These are phyloP conservation scores for Datura wrightii DNA, from an alignment of 257 asterid species.

Conservation along the genomic window DNA sequence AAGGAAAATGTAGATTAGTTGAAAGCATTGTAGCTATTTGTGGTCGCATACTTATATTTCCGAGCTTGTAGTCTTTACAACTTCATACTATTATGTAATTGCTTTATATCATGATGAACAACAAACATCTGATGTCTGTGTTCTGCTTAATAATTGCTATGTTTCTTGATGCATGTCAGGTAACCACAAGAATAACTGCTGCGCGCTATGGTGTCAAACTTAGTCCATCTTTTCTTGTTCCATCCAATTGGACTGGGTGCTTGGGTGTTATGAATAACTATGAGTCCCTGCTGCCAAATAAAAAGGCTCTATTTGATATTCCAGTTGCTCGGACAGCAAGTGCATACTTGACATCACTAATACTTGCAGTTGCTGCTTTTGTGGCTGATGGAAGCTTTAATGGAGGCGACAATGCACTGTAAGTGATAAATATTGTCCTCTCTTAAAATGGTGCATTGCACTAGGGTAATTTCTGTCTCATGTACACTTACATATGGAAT, in stretches of 20 bases:
- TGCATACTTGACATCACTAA: slow-evolving; percentile 76
- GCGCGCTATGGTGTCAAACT: slow-evolving; percentile 78
- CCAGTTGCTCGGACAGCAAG: slow-evolving; percentile 91
- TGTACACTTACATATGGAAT: neutral
- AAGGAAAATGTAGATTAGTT: too few species aligned
- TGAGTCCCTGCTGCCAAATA: slow-evolving; percentile 82
- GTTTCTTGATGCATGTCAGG: slow-evolving; percentile 46
- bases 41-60: neutral
- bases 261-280: slow-evolving; percentile 87
- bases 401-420: slow-evolving; percentile 92
- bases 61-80: neutral
- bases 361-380: slow-evolving; percentile 73
- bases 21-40: neutral
- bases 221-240: slow-evolving; percentile 95
- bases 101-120: neutral
- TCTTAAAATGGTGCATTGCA: neutral
- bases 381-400: slow-evolving; percentile 85
- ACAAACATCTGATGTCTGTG: neutral
- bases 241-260: slow-evolving; percentile 93
- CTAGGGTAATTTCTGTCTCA: neutral
- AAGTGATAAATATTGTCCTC: slow-evolving; percentile 39
- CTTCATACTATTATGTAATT: neutral
- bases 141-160: neutral
- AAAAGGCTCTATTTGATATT: slow-evolving; percentile 83
- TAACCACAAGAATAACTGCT: slow-evolving; percentile 81